Conservation (phyloP, 2,329 filamentous ascomycete species). For the Penicillium sp. region DNA sequence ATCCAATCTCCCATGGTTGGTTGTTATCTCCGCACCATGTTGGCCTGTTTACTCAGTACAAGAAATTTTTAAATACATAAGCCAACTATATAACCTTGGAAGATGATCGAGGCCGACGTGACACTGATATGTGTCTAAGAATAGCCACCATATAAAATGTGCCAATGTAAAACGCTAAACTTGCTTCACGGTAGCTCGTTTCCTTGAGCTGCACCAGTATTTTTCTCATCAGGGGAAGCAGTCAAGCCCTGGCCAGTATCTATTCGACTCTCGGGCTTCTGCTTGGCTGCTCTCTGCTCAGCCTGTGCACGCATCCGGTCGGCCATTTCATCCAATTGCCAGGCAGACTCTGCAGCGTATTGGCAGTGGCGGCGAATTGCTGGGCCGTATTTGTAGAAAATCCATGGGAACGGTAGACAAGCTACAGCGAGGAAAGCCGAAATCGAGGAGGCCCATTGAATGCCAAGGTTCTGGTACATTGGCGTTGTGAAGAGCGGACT, state of each 20-base stretch:
- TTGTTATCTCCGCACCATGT: too few species aligned
- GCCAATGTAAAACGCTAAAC: neutral
- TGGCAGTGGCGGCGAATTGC: neutral
- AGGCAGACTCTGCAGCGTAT: constrained; percentile 2
- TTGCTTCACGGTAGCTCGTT: neutral
- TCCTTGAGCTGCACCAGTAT: neutral
- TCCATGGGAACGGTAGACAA: constrained; percentile 27
- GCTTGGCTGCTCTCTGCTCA: neutral
- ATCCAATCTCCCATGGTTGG: too few species aligned
- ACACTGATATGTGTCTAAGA: neutral
- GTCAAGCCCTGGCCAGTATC: neutral
- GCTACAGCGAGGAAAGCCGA: constrained; percentile 16
- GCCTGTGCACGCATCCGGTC: neutral
- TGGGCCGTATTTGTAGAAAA: constrained; percentile 13
- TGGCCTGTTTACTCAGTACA: neutral
- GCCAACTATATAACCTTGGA: neutral
- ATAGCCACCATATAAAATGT: neutral
- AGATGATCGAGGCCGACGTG: neutral
- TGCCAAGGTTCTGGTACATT: constrained; percentile 33
- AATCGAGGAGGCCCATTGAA: constrained; percentile 36
- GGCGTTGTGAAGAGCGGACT: constrained; percentile 31
- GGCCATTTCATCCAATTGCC: constrained; percentile 4
- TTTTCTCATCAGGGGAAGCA: neutral
- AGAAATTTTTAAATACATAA: neutral
- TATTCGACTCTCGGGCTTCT: neutral